A percentile compares a stretch with the other conserved stretches of the same genome.
Evolutionary conservation across 257 asterid species (phyloP).

Genomic region (Linderniella brevidens): DNA sequence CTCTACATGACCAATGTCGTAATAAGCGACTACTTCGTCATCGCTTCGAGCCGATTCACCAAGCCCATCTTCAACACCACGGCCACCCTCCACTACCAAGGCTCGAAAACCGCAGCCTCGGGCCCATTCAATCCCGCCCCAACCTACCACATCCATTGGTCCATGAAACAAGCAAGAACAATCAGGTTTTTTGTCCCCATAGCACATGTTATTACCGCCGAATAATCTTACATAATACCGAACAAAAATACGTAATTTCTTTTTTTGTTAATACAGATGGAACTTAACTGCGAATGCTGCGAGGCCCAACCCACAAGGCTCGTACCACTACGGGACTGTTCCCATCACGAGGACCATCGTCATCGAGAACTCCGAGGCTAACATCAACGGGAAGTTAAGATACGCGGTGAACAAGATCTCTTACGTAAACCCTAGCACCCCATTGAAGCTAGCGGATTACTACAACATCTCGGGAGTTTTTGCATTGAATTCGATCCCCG

Average conservation of each 20-base stretch:
- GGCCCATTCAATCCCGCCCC: slow-evolving; percentile 36
- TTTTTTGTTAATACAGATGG: slow-evolving; percentile 51
- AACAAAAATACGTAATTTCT: background rate
- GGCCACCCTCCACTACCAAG: slow-evolving; percentile 33
- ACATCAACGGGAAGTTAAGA: slow-evolving; percentile 62
- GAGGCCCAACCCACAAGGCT: slow-evolving; percentile 97
- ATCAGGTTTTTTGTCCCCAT: slow-evolving; percentile 19
- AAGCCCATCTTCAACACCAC: slow-evolving; percentile 33
- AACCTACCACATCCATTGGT: slow-evolving; percentile 36
- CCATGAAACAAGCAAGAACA: slow-evolving; percentile 75
- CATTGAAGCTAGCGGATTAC: slow-evolving; percentile 83
- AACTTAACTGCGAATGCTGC: slow-evolving; percentile 93
- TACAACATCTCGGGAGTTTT: slow-evolving; percentile 83
- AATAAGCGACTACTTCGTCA: slow-evolving; percentile 29
- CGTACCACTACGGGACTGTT: slow-evolving; percentile 78
- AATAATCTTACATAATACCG: no score
- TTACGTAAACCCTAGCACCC: slow-evolving; percentile 56
- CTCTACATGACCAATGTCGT: slow-evolving; percentile 16
- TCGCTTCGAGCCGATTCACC: slow-evolving; percentile 52
- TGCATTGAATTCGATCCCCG: slow-evolving; percentile 38
- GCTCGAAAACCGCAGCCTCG: slow-evolving; percentile 26
- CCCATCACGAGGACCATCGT: slow-evolving; percentile 41
- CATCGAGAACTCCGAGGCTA: slow-evolving; percentile 57
- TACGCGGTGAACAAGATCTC: slow-evolving; percentile 72
- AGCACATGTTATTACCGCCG: no score